Percentiles rank a stretch among this genome's conserved stretches.
phyloP scores from a whole-genome alignment of 768 basidiomycete species.

The Pleurotus sapidus region DNA sequence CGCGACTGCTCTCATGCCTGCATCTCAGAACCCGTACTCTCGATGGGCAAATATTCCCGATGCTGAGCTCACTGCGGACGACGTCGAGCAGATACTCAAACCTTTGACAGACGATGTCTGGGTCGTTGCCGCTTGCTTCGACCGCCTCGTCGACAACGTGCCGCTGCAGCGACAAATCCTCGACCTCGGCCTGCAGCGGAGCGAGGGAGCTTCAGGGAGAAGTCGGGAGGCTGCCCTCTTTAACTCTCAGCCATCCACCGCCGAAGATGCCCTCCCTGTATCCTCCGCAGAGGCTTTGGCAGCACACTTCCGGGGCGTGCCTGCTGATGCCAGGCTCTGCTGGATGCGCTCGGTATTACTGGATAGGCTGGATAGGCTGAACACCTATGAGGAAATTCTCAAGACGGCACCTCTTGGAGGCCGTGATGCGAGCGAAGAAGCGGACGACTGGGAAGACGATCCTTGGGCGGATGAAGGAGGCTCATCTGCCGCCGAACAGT shows the following conservation, averaged over 20 bases:
- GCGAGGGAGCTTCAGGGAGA: constrained; percentile 43
- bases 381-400: constrained; percentile 67
- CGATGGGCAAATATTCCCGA: constrained; percentile 60
- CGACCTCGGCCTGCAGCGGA: constrained; percentile 61
- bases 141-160: constrained; percentile 60
- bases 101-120: constrained; percentile 66
- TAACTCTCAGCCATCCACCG: background rate
- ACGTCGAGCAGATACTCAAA: constrained; percentile 44
- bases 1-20: constrained; percentile 12
- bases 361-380: constrained; percentile 62
- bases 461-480: constrained; percentile 61
- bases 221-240: constrained; percentile 34
- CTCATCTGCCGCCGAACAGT: constrained; percentile 19
- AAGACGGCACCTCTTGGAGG: constrained; percentile 29
- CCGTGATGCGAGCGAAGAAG: constrained; percentile 14
- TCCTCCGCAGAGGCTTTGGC: constrained; percentile 26
- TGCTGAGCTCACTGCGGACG: constrained; percentile 51
- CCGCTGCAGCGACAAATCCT: constrained; percentile 56
- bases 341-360: constrained; percentile 67
- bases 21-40: constrained; percentile 37
- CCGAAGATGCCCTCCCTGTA: background rate
- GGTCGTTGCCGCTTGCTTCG: constrained; percentile 72
- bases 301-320: constrained; percentile 54
- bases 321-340: constrained; percentile 63
- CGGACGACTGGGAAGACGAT: constrained; percentile 64